Conservation (phyloP, 805 yeast species). For the Candida patagonica region DNA sequence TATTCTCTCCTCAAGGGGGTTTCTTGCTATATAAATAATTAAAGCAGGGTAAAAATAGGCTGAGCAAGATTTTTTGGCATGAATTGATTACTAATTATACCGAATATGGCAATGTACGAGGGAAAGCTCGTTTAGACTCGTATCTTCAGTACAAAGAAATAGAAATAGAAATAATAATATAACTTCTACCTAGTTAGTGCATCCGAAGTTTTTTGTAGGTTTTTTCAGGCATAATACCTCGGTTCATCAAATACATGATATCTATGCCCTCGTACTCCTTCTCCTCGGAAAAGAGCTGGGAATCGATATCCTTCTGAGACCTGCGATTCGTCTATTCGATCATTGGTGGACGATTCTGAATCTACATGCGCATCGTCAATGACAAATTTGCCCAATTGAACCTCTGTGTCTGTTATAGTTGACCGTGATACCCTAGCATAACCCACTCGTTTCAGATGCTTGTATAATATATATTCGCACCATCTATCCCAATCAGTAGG, state of each 20-base stretch:
- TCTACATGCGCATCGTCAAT: constrained; percentile 40
- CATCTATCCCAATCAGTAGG: constrained; percentile 93
- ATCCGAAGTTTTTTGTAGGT: too few species aligned
- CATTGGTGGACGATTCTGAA: constrained; percentile 32
- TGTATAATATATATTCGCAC: constrained; percentile 94
- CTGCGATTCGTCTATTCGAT: constrained; percentile 44
- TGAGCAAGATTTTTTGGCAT: too few species aligned
- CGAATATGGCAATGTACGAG: too few species aligned
- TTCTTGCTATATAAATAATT: too few species aligned
- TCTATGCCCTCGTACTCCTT: constrained; percentile 87
- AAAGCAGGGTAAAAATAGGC: too few species aligned
- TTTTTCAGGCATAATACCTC: too few species aligned
- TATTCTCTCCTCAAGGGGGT: too few species aligned
- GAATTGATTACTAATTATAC: too few species aligned
- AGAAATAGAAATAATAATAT: too few species aligned
- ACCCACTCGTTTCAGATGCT: constrained; percentile 76
- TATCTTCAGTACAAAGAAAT: too few species aligned
- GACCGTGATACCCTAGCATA: constrained; percentile 92
- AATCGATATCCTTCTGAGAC: constrained; percentile 59
- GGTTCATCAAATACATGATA: constrained; percentile 96
- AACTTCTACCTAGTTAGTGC: too few species aligned
- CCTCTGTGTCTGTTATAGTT: constrained; percentile 92
- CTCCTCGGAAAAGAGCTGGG: constrained; percentile 74
- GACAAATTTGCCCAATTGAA: constrained; percentile 89
- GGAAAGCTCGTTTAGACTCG: too few species aligned